Conservation (phyloP, 768 basidiomycete genomes). For the Termitomyces sp. region DNA sequence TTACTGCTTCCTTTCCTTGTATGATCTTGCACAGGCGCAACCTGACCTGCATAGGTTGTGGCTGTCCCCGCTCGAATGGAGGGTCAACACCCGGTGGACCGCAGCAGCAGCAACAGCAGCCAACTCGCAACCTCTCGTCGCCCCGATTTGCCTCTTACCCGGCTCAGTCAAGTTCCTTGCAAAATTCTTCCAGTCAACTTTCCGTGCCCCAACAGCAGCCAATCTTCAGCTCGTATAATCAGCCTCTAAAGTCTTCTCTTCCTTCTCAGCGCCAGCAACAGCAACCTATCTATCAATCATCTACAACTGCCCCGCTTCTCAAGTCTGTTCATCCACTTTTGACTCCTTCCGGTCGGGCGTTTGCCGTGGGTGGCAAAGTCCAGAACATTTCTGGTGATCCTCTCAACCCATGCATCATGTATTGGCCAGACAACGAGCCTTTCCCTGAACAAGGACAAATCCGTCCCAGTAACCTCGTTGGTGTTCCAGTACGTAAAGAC, state of each 20-base stretch:
- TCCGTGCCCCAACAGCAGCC: constrained; percentile 2
- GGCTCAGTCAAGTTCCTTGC: not conserved
- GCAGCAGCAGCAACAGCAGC: constrained; percentile 20
- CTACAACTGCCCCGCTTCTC: constrained; percentile 24
- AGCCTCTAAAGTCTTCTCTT: constrained; percentile 9
- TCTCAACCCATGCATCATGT: constrained; percentile 71
- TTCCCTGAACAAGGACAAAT: constrained; percentile 79
- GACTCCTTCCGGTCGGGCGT: constrained; percentile 77
- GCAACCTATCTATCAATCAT: constrained; percentile 10
- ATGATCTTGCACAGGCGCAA: constrained; percentile 64
- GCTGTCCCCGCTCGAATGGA: constrained; percentile 45
- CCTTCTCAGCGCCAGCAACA: constrained; percentile 2
- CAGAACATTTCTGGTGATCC: constrained; percentile 77
- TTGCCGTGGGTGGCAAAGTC: constrained; percentile 72
- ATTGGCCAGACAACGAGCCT: constrained; percentile 88
- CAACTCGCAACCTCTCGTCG: constrained; percentile 20
- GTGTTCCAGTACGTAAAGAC: constrained; percentile 39
- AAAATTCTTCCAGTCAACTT: not conserved
- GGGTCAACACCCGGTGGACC: constrained; percentile 16
- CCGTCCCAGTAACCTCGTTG: constrained; percentile 49
- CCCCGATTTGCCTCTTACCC: constrained; percentile 26
- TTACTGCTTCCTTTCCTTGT: constrained; percentile 43
- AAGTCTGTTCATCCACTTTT: constrained; percentile 59
- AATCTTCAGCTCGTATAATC: constrained; percentile 11
- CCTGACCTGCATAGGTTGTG: constrained; percentile 71